Evolutionary conservation across 768 basidiomycete genomes (phyloP), one percentile per base, ranked within the genome.

Genomic region (Cubamyces sp.): DNA sequence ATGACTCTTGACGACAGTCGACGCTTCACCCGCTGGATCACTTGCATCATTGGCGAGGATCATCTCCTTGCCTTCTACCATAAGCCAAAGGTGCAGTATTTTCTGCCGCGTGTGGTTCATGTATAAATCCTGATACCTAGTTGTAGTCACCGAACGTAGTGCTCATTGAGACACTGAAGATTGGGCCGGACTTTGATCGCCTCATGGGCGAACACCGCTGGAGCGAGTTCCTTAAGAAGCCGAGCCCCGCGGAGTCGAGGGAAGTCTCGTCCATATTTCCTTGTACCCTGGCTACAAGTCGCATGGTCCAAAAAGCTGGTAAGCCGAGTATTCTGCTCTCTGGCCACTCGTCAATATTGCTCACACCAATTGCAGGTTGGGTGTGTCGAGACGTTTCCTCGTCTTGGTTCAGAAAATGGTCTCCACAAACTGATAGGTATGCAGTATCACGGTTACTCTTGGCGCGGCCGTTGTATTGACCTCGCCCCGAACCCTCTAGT

Each of bases 131-230:
- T 34, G 9, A 34, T 9, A 11, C 1, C 9, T 11, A 34, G 9
- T 9, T 48, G 1, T 21, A 80, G 79, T 77, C 81, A 0, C 78
- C 75, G 16, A 79, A 73, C 55, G 78, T 78, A 71, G 75, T 83
- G 49, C 76, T 82, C 51, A 73, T 82, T 60, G 81, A 81, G 42
- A 67, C 82, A 34, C 64, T 56, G n/a, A 71, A 75, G 19, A 51
- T 68, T 1, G 77, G 72, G 28, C 43, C 64, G 5, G 54, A 72
- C 28, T 74, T 76, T 61, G 68, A 73, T 16, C 57, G 55, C 5
- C 64, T 82, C 4, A 74, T 83, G 42, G 82, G 81, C n/a, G 73
- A 70, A 55, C 81, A 82, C 58, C 67, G 69, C 19, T 82, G 81
- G 81, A 59, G 70, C n/a, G 71, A 77, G 39, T 71, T 82, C 56